Conservation (phyloP, 192 early-diverging fungal genomes). For the Coemansia umbellata region DNA sequence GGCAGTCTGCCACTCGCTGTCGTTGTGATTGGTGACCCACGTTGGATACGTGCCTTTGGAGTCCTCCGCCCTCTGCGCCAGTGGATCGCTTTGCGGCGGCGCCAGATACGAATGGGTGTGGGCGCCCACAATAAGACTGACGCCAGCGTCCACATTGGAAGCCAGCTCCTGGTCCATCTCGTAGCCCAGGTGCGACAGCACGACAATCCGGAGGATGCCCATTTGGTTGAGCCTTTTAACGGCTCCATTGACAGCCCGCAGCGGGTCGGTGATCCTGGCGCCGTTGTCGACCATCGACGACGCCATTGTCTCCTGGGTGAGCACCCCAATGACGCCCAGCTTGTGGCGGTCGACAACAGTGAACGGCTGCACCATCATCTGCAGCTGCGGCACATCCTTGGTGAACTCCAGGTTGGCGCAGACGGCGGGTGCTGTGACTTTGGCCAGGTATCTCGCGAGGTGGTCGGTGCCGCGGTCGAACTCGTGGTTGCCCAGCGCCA, state of each 20-base stretch:
- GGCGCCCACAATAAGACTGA: constrained; percentile 69
- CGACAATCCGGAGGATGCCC: constrained; percentile 67
- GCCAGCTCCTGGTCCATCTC: constrained; percentile 62
- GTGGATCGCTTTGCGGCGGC: constrained; percentile 18
- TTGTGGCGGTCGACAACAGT: constrained; percentile 64
- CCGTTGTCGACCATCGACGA: constrained; percentile 55
- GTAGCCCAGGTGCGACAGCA: constrained; percentile 74
- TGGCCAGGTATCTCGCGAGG: constrained; percentile 54
- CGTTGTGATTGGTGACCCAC: constrained; percentile 43
- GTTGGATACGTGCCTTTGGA: constrained; percentile 66
- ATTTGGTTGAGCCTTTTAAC: constrained; percentile 56
- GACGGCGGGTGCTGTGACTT: constrained; percentile 62
- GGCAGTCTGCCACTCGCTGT: constrained; percentile 63
- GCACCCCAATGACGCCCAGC: constrained; percentile 67
- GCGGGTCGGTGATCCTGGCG: constrained; percentile 58
- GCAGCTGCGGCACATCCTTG: constrained; percentile 44
- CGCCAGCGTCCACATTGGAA: constrained; percentile 50
- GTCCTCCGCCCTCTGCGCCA: constrained; percentile 4
- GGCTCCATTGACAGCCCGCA: constrained; percentile 55
- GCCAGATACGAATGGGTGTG: constrained; percentile 70
- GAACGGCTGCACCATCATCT: constrained; percentile 63
- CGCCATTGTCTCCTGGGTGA: constrained; percentile 55
- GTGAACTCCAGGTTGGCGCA: constrained; percentile 64
- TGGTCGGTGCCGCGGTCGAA: constrained; percentile 64
- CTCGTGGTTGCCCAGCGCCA: constrained; percentile 69